A percentile compares a stretch with the other conserved stretches of the same genome.
Conservation (phyloP, 176 grass and related monocot species). For the Aegilops umbellulata region DNA sequence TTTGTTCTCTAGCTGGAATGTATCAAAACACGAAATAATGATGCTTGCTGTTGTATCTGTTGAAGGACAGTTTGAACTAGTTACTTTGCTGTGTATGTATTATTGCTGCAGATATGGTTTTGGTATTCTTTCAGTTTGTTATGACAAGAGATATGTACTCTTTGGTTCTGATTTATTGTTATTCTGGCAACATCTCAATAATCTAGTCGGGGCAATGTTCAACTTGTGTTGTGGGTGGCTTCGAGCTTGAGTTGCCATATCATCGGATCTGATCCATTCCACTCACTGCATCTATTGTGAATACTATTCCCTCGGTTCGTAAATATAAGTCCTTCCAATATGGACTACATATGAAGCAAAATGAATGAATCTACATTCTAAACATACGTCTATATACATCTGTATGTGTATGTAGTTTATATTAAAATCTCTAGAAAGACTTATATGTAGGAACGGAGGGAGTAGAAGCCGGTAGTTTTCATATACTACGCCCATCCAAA, state of each 20-base stretch:
- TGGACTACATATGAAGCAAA: too few relatives aligned
- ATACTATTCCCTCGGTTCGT: too few relatives aligned
- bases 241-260: background rate
- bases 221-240: background rate
- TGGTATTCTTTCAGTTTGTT: background rate
- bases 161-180: background rate
- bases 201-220: background rate
- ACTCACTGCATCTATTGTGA: background rate
- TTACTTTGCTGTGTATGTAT: conserved; percentile 10
- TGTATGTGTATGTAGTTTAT: too few relatives aligned
- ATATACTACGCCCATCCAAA: too few relatives aligned
- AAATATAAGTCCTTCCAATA: too few relatives aligned
- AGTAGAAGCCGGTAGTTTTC: too few relatives aligned
- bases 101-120: background rate
- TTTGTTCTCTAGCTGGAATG: background rate
- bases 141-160: background rate
- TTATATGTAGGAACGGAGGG: too few relatives aligned
- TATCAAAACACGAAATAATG: background rate
- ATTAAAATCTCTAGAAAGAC: too few relatives aligned
- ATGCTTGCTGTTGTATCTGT: background rate
- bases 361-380: too few relatives aligned
- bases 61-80: background rate
- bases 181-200: background rate
- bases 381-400: too few relatives aligned
- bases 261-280: background rate